A percentile compares a stretch with the other conserved stretches of the same genome.
phyloP scores from a whole-genome alignment of 345 rosid genomes.

The Citrus reticulata region DNA sequence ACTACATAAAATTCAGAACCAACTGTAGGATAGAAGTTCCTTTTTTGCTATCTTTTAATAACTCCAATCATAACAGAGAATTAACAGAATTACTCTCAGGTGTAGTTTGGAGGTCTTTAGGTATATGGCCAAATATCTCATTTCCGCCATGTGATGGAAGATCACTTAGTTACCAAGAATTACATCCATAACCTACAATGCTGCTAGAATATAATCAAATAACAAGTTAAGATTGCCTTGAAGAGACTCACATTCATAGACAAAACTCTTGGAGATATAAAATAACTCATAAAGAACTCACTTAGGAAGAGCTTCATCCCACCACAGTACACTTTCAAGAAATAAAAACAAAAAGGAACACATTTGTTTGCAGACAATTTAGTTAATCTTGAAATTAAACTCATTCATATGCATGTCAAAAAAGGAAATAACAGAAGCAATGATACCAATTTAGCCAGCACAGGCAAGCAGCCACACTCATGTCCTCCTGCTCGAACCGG shows the following conservation, averaged over 20 bases:
- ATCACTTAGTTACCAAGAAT: not conserved
- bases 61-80: not conserved
- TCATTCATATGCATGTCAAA: not conserved
- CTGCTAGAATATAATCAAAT: not conserved
- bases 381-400: not conserved
- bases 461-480: conserved; percentile 85
- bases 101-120: not conserved
- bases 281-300: not conserved
- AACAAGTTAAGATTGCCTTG: not conserved
- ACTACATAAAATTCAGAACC: not conserved
- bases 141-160: not conserved
- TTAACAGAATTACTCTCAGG: not conserved
- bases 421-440: conserved; percentile 2
- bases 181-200: not conserved
- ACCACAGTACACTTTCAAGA: not conserved
- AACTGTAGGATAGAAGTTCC: not conserved
- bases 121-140: not conserved
- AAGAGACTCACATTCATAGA: not conserved
- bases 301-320: not conserved
- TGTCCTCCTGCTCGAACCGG: conserved; percentile 80
- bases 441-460: conserved; percentile 75
- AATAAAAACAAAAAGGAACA: not conserved
- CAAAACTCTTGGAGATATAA: not conserved
- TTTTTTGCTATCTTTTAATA: not conserved
- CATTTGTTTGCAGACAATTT: not conserved